Evolutionary conservation across 768 basidiomycete genomes (phyloP).

Genomic region (Boletus huronensis): DNA sequence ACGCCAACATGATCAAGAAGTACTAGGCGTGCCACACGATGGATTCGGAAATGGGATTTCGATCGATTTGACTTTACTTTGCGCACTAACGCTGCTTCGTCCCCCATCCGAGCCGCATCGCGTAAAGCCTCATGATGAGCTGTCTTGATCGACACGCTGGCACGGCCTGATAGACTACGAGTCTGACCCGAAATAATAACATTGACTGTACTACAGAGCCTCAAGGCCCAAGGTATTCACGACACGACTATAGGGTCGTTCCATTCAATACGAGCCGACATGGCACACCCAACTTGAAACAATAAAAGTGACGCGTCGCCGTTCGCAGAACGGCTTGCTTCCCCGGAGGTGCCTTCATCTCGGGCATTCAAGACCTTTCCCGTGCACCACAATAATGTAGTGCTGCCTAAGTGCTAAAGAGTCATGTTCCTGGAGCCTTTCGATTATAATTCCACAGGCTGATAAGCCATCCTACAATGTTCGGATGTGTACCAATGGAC

Average conservation of each 20-base stretch:
- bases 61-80: not conserved
- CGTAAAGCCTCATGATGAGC: not conserved
- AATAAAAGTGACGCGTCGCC: not conserved
- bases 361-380: not conserved
- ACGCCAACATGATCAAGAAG: not conserved
- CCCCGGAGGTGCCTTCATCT: not conserved
- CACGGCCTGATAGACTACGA: not conserved
- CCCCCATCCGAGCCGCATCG: not conserved
- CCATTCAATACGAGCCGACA: not conserved
- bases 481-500: not conserved
- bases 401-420: not conserved
- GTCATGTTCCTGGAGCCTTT: not conserved
- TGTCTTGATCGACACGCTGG: not conserved
- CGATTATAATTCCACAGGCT: too few species aligned
- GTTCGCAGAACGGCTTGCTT: not conserved
- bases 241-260: not conserved
- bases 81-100: not conserved
- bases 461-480: too few species aligned
- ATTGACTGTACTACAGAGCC: too few species aligned
- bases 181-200: too few species aligned
- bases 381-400: not conserved
- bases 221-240: not conserved
- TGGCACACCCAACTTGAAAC: not conserved
- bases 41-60: not conserved
- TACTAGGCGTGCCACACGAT: too few species aligned